Conservation (phyloP, 148 eudicot genomes). For the Oxyria digyna region DNA sequence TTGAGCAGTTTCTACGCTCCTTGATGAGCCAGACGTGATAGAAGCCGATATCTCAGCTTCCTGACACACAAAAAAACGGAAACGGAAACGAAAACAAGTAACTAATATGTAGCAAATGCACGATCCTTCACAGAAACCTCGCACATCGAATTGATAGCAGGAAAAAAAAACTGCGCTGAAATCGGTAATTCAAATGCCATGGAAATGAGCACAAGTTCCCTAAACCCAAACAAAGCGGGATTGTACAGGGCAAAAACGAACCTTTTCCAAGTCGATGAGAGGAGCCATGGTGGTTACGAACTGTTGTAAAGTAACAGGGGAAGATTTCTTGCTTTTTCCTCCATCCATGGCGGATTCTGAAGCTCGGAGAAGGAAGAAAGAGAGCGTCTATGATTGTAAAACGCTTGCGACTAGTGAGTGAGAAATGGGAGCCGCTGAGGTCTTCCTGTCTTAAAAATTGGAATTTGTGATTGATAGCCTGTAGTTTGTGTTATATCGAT, state of each 20-base stretch:
- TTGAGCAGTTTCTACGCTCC: constrained; percentile 71
- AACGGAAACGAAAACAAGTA: neutral
- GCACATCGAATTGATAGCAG: constrained; percentile 3
- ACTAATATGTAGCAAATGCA: neutral
- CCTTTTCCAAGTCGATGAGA: constrained; percentile 88
- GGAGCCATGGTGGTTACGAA: constrained; percentile 77
- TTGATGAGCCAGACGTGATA: constrained; percentile 45
- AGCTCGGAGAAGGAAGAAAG: neutral
- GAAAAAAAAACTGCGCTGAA: neutral
- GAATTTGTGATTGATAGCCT: too few relatives aligned
- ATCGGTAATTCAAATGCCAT: neutral
- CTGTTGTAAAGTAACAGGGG: constrained; percentile 48
- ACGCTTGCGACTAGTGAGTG: too few relatives aligned
- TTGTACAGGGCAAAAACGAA: constrained; percentile 9
- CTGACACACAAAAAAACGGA: constrained; percentile 25
- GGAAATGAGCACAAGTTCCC: neutral
- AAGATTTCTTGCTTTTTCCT: constrained; percentile 23
- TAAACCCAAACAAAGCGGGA: neutral
- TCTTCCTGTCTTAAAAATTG: too few relatives aligned
- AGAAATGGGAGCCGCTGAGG: too few relatives aligned
- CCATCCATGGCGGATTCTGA: constrained; percentile 25
- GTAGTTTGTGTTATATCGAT: too few relatives aligned
- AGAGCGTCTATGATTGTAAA: neutral
- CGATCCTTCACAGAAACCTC: neutral
- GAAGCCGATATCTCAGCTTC: constrained; percentile 89